A percentile compares a stretch with the other conserved stretches of the same genome.
Evolutionary conservation across 2,329 filamentous ascomycete species (phyloP).

Genomic region (Epichloe coenophiala): DNA sequence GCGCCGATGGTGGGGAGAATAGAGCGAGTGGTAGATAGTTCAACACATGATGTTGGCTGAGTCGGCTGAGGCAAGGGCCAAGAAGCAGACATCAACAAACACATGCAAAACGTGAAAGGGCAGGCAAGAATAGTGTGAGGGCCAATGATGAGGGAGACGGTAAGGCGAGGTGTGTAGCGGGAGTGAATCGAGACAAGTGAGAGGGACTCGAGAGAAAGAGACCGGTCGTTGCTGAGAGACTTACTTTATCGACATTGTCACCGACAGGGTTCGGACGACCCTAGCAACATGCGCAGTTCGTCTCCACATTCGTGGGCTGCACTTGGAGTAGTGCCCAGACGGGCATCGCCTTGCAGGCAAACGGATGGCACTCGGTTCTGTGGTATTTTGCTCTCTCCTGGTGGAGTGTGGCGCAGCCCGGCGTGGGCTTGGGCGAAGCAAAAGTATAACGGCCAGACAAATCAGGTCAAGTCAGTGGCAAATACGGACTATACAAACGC

Average conservation of each 20-base stretch:
- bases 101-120: background rate
- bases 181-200: constrained; percentile 4
- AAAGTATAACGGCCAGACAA: too few relatives aligned
- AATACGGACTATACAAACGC: too few relatives aligned
- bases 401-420: background rate
- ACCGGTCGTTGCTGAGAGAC: constrained; percentile 15
- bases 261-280: constrained; percentile 21
- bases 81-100: background rate
- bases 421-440: background rate
- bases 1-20: background rate
- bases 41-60: background rate
- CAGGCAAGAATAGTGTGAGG: too few relatives aligned
- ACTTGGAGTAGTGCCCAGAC: constrained; percentile 1
- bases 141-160: background rate
- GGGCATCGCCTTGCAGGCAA: background rate
- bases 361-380: background rate
- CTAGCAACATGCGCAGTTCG: constrained; percentile 10
- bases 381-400: background rate
- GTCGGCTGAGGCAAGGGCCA: background rate
- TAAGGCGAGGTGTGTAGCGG: background rate
- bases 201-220: constrained; percentile 1
- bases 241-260: constrained; percentile 43
- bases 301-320: constrained; percentile 3
- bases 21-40: background rate
- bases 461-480: too few relatives aligned